These are phyloP conservation scores for Aspergillus baeticus DNA, from an alignment of 495 filamentous ascomycete species.

Conservation along the genomic window DNA sequence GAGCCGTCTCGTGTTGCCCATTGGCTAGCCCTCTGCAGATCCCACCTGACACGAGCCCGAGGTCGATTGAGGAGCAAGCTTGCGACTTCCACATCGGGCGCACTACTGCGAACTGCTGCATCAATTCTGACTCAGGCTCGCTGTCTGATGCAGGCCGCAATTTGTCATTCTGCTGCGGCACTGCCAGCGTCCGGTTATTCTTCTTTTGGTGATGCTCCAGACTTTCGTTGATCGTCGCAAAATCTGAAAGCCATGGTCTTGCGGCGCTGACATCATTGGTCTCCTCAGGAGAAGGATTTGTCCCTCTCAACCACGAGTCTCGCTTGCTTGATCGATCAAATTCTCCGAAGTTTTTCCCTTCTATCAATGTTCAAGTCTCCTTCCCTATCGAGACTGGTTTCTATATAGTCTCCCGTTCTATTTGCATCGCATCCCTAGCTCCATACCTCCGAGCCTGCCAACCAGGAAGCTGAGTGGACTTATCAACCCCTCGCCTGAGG, in stretches of 20 bases:
- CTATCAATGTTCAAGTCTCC: background rate
- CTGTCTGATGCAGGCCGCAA: background rate
- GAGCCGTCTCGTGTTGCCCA: background rate
- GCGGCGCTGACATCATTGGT: too few species aligned
- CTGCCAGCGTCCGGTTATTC: background rate
- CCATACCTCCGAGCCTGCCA: background rate
- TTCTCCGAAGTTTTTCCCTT: slow-evolving; percentile 12
- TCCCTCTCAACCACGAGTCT: background rate
- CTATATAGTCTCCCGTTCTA: slow-evolving; percentile 16
- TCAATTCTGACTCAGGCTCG: slow-evolving; percentile 4
- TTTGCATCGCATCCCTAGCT: slow-evolving; percentile 14
- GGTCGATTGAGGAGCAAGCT: background rate
- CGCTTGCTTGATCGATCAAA: background rate
- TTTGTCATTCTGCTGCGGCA: slow-evolving; percentile 5
- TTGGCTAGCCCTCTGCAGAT: background rate
- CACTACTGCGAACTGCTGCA: slow-evolving; percentile 10
- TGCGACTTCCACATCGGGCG: background rate
- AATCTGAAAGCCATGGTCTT: too few species aligned
- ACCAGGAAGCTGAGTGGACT: background rate
- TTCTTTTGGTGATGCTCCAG: background rate
- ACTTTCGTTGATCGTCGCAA: background rate
- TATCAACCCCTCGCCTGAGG: background rate
- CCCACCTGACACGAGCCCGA: background rate
- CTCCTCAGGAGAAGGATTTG: too few species aligned
- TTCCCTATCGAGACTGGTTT: slow-evolving; percentile 16